Percentiles rank a stretch among this genome's conserved stretches.
Conservation (phyloP, 768 basidiomycete species). For the Pleurotus tuoliensis region DNA sequence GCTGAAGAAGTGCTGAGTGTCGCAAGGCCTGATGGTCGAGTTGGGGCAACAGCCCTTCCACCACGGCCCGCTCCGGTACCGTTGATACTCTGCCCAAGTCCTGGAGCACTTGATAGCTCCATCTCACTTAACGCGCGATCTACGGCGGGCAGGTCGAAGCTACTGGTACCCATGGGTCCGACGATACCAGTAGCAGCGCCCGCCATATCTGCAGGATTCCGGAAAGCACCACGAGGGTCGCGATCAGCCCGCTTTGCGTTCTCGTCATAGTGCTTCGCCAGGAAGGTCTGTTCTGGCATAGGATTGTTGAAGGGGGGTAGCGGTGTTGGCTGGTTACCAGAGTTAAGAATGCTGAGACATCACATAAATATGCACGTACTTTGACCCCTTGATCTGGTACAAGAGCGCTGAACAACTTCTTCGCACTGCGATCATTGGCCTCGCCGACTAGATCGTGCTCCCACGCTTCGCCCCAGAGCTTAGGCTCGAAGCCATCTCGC, state of each 20-base stretch:
- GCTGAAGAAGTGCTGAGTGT: slow-evolving; percentile 31
- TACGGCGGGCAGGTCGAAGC: slow-evolving; percentile 82
- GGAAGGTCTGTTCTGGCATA: slow-evolving; percentile 86
- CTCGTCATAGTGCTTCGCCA: slow-evolving; percentile 87
- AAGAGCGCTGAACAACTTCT: slow-evolving; percentile 61
- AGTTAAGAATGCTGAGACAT: background rate
- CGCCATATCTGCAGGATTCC: slow-evolving; percentile 63
- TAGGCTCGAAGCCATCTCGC: slow-evolving; percentile 88
- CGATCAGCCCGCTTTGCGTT: slow-evolving; percentile 87
- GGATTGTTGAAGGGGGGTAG: slow-evolving; percentile 78
- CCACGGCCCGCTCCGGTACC: slow-evolving; percentile 20
- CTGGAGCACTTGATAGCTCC: slow-evolving; percentile 50
- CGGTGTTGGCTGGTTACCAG: slow-evolving; percentile 46
- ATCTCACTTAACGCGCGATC: slow-evolving; percentile 86
- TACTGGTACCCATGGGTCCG: slow-evolving; percentile 87
- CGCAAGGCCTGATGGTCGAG: slow-evolving; percentile 36
- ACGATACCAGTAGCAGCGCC: slow-evolving; percentile 73
- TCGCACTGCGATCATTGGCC: slow-evolving; percentile 56
- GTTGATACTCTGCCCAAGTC: slow-evolving; percentile 26
- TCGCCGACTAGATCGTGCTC: slow-evolving; percentile 61
- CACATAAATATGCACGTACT: slow-evolving; percentile 35
- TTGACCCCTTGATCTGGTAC: slow-evolving; percentile 76
- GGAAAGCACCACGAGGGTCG: slow-evolving; percentile 86
- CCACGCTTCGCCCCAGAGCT: slow-evolving; percentile 76
- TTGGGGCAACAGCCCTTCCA: slow-evolving; percentile 23